phyloP scores from a whole-genome alignment of 768 basidiomycete species.

The Harrya chromipes region DNA sequence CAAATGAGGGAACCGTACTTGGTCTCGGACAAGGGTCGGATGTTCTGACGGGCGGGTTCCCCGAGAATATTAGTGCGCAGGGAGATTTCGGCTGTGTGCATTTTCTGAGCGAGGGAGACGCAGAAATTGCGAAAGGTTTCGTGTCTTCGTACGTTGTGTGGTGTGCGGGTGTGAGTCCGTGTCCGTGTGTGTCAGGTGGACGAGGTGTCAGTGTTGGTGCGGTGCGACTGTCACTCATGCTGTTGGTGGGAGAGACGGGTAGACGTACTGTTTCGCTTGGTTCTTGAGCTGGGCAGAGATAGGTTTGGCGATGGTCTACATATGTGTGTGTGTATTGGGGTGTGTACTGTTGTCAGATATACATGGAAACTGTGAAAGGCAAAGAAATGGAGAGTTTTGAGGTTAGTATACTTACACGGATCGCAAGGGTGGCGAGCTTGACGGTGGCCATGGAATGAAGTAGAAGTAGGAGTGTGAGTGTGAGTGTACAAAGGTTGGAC shows the following conservation, averaged over 20 bases:
- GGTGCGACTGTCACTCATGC: not conserved
- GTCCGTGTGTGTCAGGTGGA: not conserved
- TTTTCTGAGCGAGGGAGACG: conserved; percentile 67
- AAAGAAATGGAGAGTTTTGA: not conserved
- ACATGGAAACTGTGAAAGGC: not conserved
- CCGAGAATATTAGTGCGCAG: conserved; percentile 76
- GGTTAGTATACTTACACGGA: conserved; percentile 49
- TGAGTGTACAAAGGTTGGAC: too few species aligned
- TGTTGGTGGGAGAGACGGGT: not conserved
- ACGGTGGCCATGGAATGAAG: conserved; percentile 57
- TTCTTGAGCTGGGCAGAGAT: conserved; percentile 65
- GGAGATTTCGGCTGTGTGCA: conserved; percentile 71
- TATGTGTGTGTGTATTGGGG: not conserved
- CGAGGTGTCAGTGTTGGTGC: not conserved
- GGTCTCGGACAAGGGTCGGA: conserved; percentile 75
- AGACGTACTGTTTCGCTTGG: conserved; percentile 67
- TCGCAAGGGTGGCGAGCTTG: conserved; percentile 71
- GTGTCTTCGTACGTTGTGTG: conserved; percentile 44
- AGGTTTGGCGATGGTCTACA: conserved; percentile 88
- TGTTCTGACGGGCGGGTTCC: conserved; percentile 60
- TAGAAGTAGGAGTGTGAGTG: not conserved
- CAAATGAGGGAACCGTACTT: conserved; percentile 41
- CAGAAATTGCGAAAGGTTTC: conserved; percentile 69
- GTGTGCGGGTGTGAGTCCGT: not conserved
- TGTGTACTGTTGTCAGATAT: too few species aligned